Evolutionary conservation across 768 basidiomycete genomes (phyloP).

Genomic region (Suillus decipiens): DNA sequence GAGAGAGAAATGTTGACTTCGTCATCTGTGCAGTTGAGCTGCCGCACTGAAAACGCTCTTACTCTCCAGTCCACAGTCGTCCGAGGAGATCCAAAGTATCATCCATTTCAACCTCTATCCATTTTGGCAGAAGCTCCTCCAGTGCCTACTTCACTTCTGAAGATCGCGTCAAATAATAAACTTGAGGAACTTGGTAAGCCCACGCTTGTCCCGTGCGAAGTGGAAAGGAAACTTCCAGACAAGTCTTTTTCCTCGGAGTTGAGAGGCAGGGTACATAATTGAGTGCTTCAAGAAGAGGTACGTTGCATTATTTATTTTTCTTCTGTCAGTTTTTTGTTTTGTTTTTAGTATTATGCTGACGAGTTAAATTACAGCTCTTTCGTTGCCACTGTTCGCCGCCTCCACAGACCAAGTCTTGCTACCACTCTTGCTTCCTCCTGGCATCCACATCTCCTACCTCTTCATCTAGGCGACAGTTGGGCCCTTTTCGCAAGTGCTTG

Average conservation of each 20-base stretch:
- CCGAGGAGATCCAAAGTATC: conserved; percentile 95
- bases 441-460: conserved; percentile 29
- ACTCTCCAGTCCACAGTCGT: conserved; percentile 89
- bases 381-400: conserved; percentile 33
- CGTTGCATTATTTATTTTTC: neutral
- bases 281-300: conserved; percentile 68
- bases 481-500: conserved; percentile 59
- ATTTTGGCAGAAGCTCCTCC: conserved; percentile 90
- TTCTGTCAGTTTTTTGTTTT: too few species aligned
- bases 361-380: conserved; percentile 41
- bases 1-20: too few species aligned
- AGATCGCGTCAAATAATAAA: conserved; percentile 96
- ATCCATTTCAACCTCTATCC: conserved; percentile 96
- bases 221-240: conserved; percentile 99
- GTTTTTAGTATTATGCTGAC: conserved; percentile 1
- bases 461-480: conserved; percentile 4
- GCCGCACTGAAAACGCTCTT: conserved; percentile 92
- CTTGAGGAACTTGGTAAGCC: conserved; percentile 95
- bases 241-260: conserved; percentile 90
- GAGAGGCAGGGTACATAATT: conserved; percentile 82
- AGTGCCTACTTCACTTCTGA: conserved; percentile 98
- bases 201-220: conserved; percentile 85
- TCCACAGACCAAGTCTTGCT: conserved; percentile 20
- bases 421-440: conserved; percentile 33
- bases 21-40: conserved; percentile 90